phyloP scores from a whole-genome alignment of 768 basidiomycete genomes.

The Podaxis sp. region DNA sequence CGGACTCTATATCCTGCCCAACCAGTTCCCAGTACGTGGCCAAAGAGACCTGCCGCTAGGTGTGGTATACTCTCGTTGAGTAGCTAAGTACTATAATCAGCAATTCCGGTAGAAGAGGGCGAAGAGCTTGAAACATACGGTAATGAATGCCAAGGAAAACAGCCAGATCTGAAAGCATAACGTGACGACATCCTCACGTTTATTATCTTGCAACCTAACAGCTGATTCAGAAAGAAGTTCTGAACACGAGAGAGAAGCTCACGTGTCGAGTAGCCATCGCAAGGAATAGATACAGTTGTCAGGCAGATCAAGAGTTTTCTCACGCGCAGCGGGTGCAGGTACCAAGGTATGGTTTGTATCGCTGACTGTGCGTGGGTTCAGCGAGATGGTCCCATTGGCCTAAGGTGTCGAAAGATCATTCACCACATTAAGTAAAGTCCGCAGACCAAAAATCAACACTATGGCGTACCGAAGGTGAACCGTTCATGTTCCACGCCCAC shows the following conservation, averaged over 20 bases:
- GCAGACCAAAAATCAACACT: background rate
- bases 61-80: constrained; percentile 54
- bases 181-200: constrained; percentile 48
- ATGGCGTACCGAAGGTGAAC: background rate
- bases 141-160: constrained; percentile 42
- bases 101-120: background rate
- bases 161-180: constrained; percentile 50
- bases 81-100: constrained; percentile 32
- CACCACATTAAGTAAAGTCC: background rate
- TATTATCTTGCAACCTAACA: constrained; percentile 36
- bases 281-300: constrained; percentile 41
- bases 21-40: constrained; percentile 44
- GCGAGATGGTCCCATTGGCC: background rate
- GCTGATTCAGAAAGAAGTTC: background rate
- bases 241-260: constrained; percentile 19
- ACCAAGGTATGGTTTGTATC: background rate
- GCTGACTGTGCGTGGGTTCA: background rate
- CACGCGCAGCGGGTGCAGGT: background rate
- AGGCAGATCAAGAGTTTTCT: background rate
- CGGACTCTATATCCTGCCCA: constrained; percentile 48
- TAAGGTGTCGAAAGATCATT: background rate
- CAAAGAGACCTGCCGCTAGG: constrained; percentile 44
- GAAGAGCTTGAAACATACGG: constrained; percentile 32
- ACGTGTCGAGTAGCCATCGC: constrained; percentile 48
- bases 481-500: background rate